Evolutionary conservation across 2,329 filamentous ascomycete genomes (phyloP).

Genomic region (Blumeriella jaapii): DNA sequence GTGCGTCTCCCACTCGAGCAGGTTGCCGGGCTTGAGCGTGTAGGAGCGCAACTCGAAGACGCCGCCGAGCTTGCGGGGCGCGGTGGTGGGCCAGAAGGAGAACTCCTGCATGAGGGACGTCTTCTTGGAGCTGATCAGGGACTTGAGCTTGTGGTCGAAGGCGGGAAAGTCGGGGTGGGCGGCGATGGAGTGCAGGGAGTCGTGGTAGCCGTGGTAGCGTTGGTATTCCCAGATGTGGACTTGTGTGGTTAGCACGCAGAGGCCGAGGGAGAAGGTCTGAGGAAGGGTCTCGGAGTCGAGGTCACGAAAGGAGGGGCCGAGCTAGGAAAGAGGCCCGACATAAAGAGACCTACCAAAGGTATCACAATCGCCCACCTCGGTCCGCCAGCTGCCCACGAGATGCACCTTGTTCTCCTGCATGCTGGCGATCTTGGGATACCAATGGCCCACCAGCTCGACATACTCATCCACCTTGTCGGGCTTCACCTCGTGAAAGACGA

Average conservation of each 20-base stretch:
- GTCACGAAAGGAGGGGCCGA: no score
- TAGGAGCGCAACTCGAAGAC: conserved; percentile 95
- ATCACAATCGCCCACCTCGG: conserved; percentile 92
- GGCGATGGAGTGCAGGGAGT: conserved; percentile 76
- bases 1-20: conserved; percentile 97
- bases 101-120: conserved; percentile 98
- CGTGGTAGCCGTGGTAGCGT: conserved; percentile 90
- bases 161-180: conserved; percentile 70
- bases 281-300: no score
- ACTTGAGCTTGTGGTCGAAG: conserved; percentile 76
- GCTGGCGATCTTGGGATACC: conserved; percentile 84
- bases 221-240: conserved; percentile 99
- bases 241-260: conserved; percentile 36
- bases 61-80: conserved; percentile 80
- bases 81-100: conserved; percentile 95
- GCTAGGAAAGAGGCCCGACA: no score
- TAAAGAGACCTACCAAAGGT: conserved; percentile 74
- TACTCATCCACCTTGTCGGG: conserved; percentile 95
- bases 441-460: conserved; percentile 73
- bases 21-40: conserved; percentile 86
- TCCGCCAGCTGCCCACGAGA: conserved; percentile 94
- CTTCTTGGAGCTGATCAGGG: conserved; percentile 73
- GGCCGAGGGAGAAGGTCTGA: no score
- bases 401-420: conserved; percentile 86
- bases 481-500: conserved; percentile 92